phyloP scores from a whole-genome alignment of 2,329 filamentous ascomycete genomes.

The Penicillium sclerotiorum region DNA sequence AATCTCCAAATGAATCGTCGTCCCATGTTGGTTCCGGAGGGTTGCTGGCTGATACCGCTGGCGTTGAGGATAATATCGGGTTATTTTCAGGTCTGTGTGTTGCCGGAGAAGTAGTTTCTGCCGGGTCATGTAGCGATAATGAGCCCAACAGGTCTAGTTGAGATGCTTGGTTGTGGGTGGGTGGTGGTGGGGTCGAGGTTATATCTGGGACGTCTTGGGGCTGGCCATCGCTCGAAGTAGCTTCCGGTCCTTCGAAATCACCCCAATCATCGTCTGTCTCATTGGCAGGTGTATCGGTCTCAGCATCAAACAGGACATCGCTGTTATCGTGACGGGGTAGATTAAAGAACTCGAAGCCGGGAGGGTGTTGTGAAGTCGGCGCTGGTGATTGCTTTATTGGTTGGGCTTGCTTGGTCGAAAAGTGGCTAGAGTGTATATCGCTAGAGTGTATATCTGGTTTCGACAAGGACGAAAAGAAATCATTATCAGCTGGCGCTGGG shows the following conservation, averaged over 20 bases:
- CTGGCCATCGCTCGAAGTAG: constrained; percentile 1
- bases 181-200: not conserved
- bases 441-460: not conserved
- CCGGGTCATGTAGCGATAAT: constrained; percentile 30
- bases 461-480: constrained; percentile 12
- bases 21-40: constrained; percentile 16
- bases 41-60: constrained; percentile 18
- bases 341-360: constrained; percentile 14
- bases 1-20: constrained; percentile 23
- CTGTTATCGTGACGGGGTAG: constrained; percentile 28
- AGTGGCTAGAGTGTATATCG: not conserved
- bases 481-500: constrained; percentile 25
- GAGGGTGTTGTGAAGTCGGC: constrained; percentile 7
- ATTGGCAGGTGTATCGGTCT: constrained; percentile 29
- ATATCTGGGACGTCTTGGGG: not conserved
- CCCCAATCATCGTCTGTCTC: constrained; percentile 48
- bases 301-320: constrained; percentile 68
- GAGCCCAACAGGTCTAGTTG: constrained; percentile 31
- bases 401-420: too few species aligned
- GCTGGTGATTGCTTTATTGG: constrained; percentile 7
- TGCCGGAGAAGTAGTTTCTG: constrained; percentile 1
- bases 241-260: constrained; percentile 45
- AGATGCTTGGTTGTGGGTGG: not conserved
- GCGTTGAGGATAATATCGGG: not conserved
- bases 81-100: not conserved